A percentile compares a stretch with the other conserved stretches of the same genome.
Evolutionary conservation across 2,329 filamentous ascomycete species (phyloP).

Genomic region (Alternaria sp.): DNA sequence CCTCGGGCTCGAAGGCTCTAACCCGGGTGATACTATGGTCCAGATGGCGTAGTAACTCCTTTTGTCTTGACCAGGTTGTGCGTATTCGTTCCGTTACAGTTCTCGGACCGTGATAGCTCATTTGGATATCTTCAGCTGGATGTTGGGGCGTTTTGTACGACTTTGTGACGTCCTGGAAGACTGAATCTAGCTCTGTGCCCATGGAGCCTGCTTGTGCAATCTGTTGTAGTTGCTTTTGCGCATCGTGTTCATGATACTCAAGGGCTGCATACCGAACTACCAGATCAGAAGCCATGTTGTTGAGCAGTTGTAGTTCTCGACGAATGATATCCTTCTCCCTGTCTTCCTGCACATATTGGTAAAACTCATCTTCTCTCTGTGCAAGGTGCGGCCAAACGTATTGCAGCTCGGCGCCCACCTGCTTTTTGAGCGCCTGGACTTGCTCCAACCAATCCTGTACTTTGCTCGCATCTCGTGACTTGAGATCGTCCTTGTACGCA

Average conservation of each 20-base stretch:
- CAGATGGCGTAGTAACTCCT: constrained; percentile 6
- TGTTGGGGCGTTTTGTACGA: neutral
- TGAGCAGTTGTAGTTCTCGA: constrained; percentile 29
- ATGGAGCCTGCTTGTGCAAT: constrained; percentile 9
- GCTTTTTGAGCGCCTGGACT: constrained; percentile 19
- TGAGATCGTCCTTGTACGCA: constrained; percentile 21
- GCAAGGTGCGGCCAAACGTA: constrained; percentile 27
- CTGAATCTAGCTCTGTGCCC: neutral
- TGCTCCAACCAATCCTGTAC: constrained; percentile 27
- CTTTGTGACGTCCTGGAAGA: neutral
- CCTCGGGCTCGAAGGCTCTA: constrained; percentile 9
- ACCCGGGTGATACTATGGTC: constrained; percentile 11
- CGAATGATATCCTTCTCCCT: constrained; percentile 23
- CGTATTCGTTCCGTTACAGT: constrained; percentile 15
- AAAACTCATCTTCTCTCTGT: constrained; percentile 28
- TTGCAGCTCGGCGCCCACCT: constrained; percentile 18
- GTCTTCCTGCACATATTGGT: constrained; percentile 20
- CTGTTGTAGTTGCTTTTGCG: constrained; percentile 26
- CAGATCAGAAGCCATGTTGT: constrained; percentile 19
- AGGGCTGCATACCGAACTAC: constrained; percentile 20
- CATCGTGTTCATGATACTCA: constrained; percentile 26
- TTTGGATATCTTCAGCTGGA: neutral
- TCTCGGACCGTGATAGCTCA: constrained; percentile 6
- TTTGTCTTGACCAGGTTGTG: constrained; percentile 17
- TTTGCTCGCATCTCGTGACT: constrained; percentile 15